Conservation (phyloP, 495 filamentous ascomycete genomes). For the Lichenothelia convexa region DNA sequence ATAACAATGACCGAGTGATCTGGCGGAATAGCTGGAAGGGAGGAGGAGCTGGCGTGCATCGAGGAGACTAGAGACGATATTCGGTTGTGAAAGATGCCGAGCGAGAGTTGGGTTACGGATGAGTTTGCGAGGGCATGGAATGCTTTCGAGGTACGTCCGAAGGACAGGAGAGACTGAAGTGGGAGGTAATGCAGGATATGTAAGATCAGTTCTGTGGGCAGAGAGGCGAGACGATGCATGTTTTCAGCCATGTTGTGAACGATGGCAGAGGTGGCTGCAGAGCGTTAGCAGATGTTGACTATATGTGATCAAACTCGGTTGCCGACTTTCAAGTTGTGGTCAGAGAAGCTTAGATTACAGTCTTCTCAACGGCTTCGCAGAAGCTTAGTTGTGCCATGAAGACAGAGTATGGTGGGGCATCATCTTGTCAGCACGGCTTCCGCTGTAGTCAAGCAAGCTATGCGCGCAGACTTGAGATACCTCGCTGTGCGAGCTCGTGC, state of each 20-base stretch:
- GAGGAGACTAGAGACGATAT: constrained; percentile 7
- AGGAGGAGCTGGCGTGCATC: background rate
- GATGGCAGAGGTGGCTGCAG: constrained; percentile 49
- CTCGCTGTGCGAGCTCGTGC: too few species aligned
- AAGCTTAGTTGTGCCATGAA: too few species aligned
- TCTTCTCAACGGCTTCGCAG: too few species aligned
- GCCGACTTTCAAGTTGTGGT: too few species aligned
- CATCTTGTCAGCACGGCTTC: too few species aligned
- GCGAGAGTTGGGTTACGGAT: constrained; percentile 11
- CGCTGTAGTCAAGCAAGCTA: too few species aligned
- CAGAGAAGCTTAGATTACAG: too few species aligned
- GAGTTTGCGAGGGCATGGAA: constrained; percentile 8
- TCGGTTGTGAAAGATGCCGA: constrained; percentile 12
- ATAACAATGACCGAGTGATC: constrained; percentile 6
- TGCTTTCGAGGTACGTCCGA: constrained; percentile 9
- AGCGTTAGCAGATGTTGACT: constrained; percentile 82
- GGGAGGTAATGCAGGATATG: constrained; percentile 12
- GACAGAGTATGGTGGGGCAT: too few species aligned
- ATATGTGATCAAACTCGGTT: too few species aligned
- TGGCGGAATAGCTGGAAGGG: background rate
- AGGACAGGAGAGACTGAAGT: constrained; percentile 9
- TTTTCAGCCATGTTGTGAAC: too few species aligned
- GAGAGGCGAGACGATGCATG: too few species aligned
- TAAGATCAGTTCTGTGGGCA: constrained; percentile 13
- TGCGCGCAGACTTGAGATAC: too few species aligned